phyloP scores from a whole-genome alignment of 805 yeast genomes.

The Yamadazyma paraphyllophila region DNA sequence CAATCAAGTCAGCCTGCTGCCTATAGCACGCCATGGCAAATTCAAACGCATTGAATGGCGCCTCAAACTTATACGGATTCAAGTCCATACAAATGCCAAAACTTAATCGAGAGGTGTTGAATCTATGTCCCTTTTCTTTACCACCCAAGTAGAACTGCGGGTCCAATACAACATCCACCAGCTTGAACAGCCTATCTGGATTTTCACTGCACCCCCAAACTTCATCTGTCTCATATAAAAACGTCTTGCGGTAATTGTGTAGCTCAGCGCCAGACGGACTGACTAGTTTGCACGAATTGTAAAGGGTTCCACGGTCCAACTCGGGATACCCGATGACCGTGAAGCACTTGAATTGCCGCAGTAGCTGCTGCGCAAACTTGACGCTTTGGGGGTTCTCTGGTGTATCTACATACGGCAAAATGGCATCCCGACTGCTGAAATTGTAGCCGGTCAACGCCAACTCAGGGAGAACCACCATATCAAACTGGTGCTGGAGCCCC shows the following conservation, averaged over 20 bases:
- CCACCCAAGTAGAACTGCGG: constrained; percentile 18
- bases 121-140: too few species aligned
- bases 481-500: constrained; percentile 27
- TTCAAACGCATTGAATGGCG: constrained; percentile 75
- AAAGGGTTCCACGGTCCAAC: constrained; percentile 34
- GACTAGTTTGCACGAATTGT: constrained; percentile 71
- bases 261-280: constrained; percentile 56
- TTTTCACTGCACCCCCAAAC: constrained; percentile 77
- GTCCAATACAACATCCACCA: constrained; percentile 40
- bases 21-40: constrained; percentile 54
- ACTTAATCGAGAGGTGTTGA: too few species aligned
- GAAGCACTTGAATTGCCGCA: constrained; percentile 53
- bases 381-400: constrained; percentile 46
- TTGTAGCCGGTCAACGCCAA: constrained; percentile 83
- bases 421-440: constrained; percentile 47
- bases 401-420: constrained; percentile 59
- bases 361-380: constrained; percentile 55
- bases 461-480: constrained; percentile 79
- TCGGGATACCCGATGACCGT: constrained; percentile 88
- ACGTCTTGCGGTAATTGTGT: constrained; percentile 71
- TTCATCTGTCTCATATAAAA: constrained; percentile 75
- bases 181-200: constrained; percentile 52
- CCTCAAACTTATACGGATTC: constrained; percentile 79
- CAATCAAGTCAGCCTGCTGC: constrained; percentile 51
- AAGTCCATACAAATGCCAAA: constrained; percentile 95